Evolutionary conservation across 805 yeast species (phyloP), one percentile per base, ranked within the genome.

Genomic region (Metschnikowia bowlesiae): DNA sequence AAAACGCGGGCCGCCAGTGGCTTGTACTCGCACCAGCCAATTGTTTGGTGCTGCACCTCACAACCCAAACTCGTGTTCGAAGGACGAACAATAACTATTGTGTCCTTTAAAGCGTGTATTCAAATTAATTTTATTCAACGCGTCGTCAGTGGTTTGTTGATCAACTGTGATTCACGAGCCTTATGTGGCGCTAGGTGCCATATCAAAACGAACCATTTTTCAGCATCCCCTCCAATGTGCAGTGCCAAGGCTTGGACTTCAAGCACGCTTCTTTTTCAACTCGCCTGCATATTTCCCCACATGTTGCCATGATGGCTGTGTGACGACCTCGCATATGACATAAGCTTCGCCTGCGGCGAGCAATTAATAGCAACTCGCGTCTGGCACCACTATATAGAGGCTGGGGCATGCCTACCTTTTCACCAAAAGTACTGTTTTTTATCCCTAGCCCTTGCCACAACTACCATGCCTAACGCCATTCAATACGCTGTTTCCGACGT

Each of bases 401-500:
- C 34, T 34, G 7, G 14, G 8, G 8, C 29, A 30, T 7, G 40
- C 39, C 40, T 31, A 9, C 2, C 13, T 3, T 3, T 10, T 6
- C 6, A 3, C 9, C 7, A 6, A 14, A n/a, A 38, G 10, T 38
- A 22, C 14, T 13, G 11, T 22, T 35, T 44, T 28, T 28, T n/a
- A 13, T 44, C 10, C 13, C 29, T n/a, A 13, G 34, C 16, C 13
- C 11, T 11, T 31, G 7, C 32, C 8, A 34, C 8, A 9, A 60
- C 52, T 34, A 44, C n/a, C 10, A 44, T 44, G 46, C 46, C 46
- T 35, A 65, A 66, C 68, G 71, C 71, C 46, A 62, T 64, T 47
- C 54, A 67, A 35, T 65, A 50, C 60, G 69, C 67, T 43, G 66
- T 64, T 41, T 37, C 53, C 34, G 51, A 44, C 48, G 47, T 31